Evolutionary conservation across 139 green algal genomes (phyloP), one percentile per base, ranked within the genome.

Genomic region (Coccomyxa sp.): DNA sequence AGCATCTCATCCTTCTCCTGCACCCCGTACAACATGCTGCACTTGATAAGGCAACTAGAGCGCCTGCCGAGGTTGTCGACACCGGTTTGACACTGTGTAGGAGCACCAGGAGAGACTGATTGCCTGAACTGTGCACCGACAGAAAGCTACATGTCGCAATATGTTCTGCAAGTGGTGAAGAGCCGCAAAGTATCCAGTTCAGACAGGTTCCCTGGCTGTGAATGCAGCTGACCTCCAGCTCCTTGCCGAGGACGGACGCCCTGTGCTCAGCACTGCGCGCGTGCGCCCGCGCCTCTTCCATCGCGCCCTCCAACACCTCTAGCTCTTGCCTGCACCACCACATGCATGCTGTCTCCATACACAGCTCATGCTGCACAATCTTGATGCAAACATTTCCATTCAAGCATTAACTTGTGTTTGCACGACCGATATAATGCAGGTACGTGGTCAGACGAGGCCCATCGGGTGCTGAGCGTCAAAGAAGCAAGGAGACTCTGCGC

Each of bases 1-100:
- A 91, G 71, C 84, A 88, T 85, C 17, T 84, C 79, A 51, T 89
- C 88, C 67, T 85, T 85, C 66, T 91, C 88, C 82, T 85, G 74
- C 17, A 58, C 9, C 31, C n/a, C 38, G 3, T 21, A 30, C 32
- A 78, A 25, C 23, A 63, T 63, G 28, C 28, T 58, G 25, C 75
- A 78, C 78, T 21, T 45, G 9, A 31, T 13, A n/a, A 76, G 45
- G 57, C 25, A 10, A 4, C 13, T 4, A 27, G 16, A 15, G 15
- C 38, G 60, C 31, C 77, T n/a, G 18, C 31, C 60, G 63, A 81
- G 38, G 27, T 67, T 81, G 31, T 81, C 21, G 75, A 31, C 75
- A 58, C 3, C 9, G 28, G 75, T 16, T n/a, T 51, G 75, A 27
- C 21, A 45, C 16, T 9, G n/a, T 7, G n/a, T n/a, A 28, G 75